These are phyloP conservation scores for Coniochaeta sp. DNA, from an alignment of 2,329 filamentous ascomycete species.

Conservation along the genomic window DNA sequence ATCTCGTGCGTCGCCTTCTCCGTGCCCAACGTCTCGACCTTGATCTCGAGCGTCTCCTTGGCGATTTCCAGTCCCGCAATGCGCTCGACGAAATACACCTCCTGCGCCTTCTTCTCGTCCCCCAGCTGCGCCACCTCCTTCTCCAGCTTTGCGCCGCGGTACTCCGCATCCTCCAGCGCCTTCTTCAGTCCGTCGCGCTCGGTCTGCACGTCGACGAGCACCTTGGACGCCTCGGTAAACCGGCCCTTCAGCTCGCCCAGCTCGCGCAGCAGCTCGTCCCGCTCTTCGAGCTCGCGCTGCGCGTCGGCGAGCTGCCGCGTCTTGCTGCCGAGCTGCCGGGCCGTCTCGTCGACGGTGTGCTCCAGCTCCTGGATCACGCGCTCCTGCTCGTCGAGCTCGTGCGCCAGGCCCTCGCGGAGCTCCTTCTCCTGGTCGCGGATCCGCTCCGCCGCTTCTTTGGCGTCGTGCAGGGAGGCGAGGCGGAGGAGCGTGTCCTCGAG, in stretches of 20 bases:
- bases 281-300: neutral
- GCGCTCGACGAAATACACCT: neutral
- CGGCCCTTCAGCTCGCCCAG: constrained; percentile 15
- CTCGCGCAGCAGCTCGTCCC: constrained; percentile 8
- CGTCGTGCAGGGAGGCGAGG: constrained; percentile 17
- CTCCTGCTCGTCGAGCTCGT: constrained; percentile 26
- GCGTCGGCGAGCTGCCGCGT: neutral
- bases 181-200: neutral
- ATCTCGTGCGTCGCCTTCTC: constrained; percentile 27
- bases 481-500: constrained; percentile 21
- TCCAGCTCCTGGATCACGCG: constrained; percentile 26
- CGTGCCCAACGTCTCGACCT: constrained; percentile 3
- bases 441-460: constrained; percentile 22
- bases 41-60: constrained; percentile 1
- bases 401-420: constrained; percentile 22
- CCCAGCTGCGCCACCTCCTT: neutral
- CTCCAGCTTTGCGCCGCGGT: neutral
- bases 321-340: neutral
- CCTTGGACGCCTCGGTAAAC: constrained; percentile 21
- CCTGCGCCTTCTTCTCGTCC: neutral
- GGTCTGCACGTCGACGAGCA: constrained; percentile 14
- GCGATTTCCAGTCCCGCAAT: neutral
- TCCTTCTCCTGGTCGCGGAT: constrained; percentile 20
- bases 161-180: neutral
- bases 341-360: constrained; percentile 7